Evolutionary conservation across 768 basidiomycete genomes (phyloP).

Genomic region (Kwoniella mangroviensis): DNA sequence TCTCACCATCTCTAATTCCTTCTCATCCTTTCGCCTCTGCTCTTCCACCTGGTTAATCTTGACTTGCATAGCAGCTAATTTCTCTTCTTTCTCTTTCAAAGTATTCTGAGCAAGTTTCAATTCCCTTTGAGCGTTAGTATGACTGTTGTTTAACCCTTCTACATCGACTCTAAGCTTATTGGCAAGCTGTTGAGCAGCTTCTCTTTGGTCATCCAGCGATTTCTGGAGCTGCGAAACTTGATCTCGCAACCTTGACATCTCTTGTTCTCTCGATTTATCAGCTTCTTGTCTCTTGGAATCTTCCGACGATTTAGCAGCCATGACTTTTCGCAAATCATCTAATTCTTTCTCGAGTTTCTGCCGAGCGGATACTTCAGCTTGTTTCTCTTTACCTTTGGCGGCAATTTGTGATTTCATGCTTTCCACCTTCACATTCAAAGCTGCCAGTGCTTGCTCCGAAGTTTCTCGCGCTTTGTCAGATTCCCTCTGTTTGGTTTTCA

Average conservation of each 20-base stretch:
- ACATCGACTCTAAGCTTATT: constrained; percentile 77
- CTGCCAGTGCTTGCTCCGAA: constrained; percentile 32
- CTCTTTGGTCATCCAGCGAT: constrained; percentile 71
- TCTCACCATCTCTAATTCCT: constrained; percentile 35
- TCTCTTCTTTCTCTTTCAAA: constrained; percentile 64
- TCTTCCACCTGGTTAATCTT: constrained; percentile 24
- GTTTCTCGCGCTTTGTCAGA: constrained; percentile 31
- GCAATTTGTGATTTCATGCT: constrained; percentile 63
- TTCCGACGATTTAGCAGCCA: constrained; percentile 84
- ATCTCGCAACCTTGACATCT: constrained; percentile 72
- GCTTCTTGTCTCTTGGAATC: constrained; percentile 81
- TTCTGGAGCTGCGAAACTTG: constrained; percentile 69
- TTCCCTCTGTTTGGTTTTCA: constrained; percentile 24
- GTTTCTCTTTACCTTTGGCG: constrained; percentile 59
- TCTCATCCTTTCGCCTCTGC: constrained; percentile 31
- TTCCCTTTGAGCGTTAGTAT: constrained; percentile 68
- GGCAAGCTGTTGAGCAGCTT: constrained; percentile 67
- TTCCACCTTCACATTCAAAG: constrained; percentile 37
- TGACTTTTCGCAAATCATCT: constrained; percentile 79
- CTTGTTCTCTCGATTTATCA: constrained; percentile 83
- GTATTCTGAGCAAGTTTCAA: constrained; percentile 63
- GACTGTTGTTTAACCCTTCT: constrained; percentile 68
- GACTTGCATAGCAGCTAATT: constrained; percentile 56
- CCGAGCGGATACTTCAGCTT: constrained; percentile 29
- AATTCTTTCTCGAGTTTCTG: constrained; percentile 77